Base-by-base conservation (phyloP, 1,284 basidiomycete genomes). In the Xerocomus nothofagi region DNA sequence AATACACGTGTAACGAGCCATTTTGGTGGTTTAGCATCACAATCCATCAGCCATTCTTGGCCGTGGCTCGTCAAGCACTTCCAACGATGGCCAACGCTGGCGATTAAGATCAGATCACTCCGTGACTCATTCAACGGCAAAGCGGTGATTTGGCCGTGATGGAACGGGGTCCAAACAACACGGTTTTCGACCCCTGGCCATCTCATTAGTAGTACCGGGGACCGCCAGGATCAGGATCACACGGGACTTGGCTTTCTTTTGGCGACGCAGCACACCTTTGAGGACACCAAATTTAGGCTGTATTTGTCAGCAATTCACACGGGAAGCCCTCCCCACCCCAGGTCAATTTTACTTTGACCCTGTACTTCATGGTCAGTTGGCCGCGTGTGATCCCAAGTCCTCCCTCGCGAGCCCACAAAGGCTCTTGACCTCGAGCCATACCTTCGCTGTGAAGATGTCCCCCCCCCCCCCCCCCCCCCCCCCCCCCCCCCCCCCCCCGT, bases 401-500 rank as follows among this genome's bases (percentile, higher is more conserved):
- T 44, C 47, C 40, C 53, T 50, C 45, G 50, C 51, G 47, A 44
- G 45, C 44, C 40, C 45, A 48, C 52, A 39, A 53, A 43, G 57
- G 38, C 49, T 56, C 53, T 59, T 59, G 47, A 43, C 52, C 53
- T 53, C 49, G 26, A 27, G 54, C 60, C 49, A 33, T 48, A 53
- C 47, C 46, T 49, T 47, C 49, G 32, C 20, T 51, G 59, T 56
- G 58, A 67, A 57, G 63, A 71, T 74, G 66, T 53, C 75, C 21
- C 75, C 78, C 15, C 62, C 62, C 0, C 67, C 59, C 4, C 71
- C 74, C 0, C 72, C 73, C 0, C 72, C 72, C 0, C 77, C 78
- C 1, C 77, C 78, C 1, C 79, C 80, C 0, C 79, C 80, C 0
- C 78, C 80, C 0, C 80, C 80, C 2, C 80, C 80, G 12, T 69